phyloP scores from a whole-genome alignment of 495 filamentous ascomycete species.

The Aspergillus panamensis region DNA sequence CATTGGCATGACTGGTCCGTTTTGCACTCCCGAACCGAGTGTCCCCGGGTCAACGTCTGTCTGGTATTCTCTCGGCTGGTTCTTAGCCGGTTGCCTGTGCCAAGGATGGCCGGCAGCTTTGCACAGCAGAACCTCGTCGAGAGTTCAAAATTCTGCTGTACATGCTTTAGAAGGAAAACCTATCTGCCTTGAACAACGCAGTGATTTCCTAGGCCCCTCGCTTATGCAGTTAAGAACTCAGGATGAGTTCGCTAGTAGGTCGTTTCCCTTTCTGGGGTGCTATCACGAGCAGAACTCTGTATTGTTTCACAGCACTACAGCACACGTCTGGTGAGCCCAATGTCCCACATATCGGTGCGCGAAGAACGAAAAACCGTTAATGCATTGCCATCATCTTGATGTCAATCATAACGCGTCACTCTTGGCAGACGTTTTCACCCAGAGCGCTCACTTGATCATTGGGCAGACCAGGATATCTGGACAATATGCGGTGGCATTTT shows the following conservation, averaged over 20 bases:
- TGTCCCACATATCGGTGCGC: neutral
- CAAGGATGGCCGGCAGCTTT: neutral
- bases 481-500: neutral
- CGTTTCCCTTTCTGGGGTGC: neutral
- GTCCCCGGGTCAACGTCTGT: slow-evolving; percentile 1
- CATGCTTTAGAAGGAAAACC: neutral
- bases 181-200: neutral
- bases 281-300: slow-evolving; percentile 3
- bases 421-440: too few relatives aligned
- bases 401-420: too few relatives aligned
- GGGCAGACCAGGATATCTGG: too few relatives aligned
- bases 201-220: neutral
- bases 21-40: slow-evolving; percentile 7
- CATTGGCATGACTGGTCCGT: slow-evolving; percentile 5
- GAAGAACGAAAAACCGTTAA: neutral
- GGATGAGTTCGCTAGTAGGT: neutral
- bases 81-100: neutral
- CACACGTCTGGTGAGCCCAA: neutral
- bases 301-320: slow-evolving; percentile 12
- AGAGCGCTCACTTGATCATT: too few relatives aligned
- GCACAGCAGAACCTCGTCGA: neutral
- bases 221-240: neutral
- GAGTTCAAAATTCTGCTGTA: slow-evolving; percentile 1
- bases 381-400: neutral
- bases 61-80: neutral